Conservation (phyloP, 2,329 filamentous ascomycete genomes). For the Arthrobotrys conoides region DNA sequence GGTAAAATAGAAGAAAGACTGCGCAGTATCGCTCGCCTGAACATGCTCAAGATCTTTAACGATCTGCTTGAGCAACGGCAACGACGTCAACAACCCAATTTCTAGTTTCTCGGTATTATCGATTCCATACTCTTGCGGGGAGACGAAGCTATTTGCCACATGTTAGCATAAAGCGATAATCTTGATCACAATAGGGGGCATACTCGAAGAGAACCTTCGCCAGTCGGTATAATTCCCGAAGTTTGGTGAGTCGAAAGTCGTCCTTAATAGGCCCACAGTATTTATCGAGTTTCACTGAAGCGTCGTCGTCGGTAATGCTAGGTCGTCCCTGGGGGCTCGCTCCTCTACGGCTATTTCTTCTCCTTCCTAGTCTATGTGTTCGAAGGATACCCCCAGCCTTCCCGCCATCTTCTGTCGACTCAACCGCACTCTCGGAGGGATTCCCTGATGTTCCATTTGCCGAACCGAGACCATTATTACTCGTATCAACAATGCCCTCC, state of each 20-base stretch:
- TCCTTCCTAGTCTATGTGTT: constrained; percentile 60
- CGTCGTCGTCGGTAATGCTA: constrained; percentile 41
- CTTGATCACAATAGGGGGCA: constrained; percentile 7
- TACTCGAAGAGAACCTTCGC: constrained; percentile 92
- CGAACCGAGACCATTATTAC: constrained; percentile 35
- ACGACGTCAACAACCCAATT: constrained; percentile 92
- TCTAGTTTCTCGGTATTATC: constrained; percentile 97
- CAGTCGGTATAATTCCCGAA: constrained; percentile 92
- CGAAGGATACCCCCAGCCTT: constrained; percentile 58
- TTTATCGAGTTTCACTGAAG: constrained; percentile 50
- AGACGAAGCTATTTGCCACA: constrained; percentile 77
- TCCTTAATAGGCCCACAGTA: constrained; percentile 77
- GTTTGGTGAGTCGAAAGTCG: constrained; percentile 86
- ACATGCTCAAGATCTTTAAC: constrained; percentile 97
- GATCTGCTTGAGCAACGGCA: constrained; percentile 95
- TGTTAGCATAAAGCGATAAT: constrained; percentile 3
- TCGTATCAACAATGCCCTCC: constrained; percentile 67
- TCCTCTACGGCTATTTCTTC: constrained; percentile 52
- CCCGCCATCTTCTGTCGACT: constrained; percentile 30
- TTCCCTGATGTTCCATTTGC: constrained; percentile 38
- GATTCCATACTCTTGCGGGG: constrained; percentile 97
- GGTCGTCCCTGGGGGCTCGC: constrained; percentile 42
- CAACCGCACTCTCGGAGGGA: background rate
- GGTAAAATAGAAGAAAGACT: constrained; percentile 98
- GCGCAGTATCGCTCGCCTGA: constrained; percentile 92